Evolutionary conservation across 108 stramenopile species (phyloP), one percentile per base, ranked within the genome.

Genomic region (Bacterosira constricta): DNA sequence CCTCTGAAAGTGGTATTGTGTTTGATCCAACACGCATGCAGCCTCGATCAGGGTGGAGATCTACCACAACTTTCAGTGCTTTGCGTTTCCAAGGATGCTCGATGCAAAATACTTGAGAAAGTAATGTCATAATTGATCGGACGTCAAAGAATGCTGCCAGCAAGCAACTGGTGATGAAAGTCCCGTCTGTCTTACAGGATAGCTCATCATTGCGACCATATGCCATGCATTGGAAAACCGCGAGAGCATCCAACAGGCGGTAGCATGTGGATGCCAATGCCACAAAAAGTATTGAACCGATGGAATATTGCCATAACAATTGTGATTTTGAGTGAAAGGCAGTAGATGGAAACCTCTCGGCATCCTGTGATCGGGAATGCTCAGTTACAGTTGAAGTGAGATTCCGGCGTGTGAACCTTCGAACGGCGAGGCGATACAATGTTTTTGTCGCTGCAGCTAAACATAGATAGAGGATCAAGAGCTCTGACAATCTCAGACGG

Each of bases 11-110:
- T 13, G 64, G 72, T 21, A 79, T 57, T 6, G 25, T 20, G 11
- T 51, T 66, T 20, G 41, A 15, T 3, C 55, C 66, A 61, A 74
- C 44, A 6, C 36, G 57, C 46, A 73, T 42, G n/a, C 50, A 34
- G 3, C 66, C 49, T 26, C 56, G 35, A 23, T 79, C 78, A n/a
- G 71, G 78, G 29, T 79, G 66, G 15, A 73, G 57, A 42, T 73
- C 71, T 4, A 79, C 71, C 12, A 73, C 31, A 13, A 79, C 53
- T 41, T 68, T 32, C n/a, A 74, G 10, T 17, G 78, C 31, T 53
- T 42, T 68, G 15, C 35, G 57, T 26, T 68, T 75, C 53, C 50
- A 55, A 8, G 72, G 72, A 11, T 35, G 20, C 17, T 73, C 57
- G 17, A 79, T 41, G 20, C 31, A 54, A 21, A 78, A 39, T 23